Evolutionary conservation across 306 rosid genomes (phyloP).

Genomic region (Quercus ilex): DNA sequence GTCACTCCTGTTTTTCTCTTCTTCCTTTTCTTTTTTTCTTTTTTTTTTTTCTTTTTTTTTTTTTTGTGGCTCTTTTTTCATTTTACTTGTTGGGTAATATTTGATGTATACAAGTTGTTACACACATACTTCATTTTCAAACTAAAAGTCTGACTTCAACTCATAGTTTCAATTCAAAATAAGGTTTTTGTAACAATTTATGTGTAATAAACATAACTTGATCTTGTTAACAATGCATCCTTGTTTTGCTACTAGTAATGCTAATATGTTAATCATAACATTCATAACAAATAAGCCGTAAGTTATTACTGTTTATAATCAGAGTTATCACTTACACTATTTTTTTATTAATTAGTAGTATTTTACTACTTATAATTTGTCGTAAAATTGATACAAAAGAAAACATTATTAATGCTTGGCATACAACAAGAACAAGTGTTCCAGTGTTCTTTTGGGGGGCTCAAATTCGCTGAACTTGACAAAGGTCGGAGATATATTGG

Average conservation of each 20-base stretch:
- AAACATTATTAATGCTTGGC: no score
- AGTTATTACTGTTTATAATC: no score
- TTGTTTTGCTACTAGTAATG: not conserved
- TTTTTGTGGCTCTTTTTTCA: not conserved
- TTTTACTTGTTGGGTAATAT: not conserved
- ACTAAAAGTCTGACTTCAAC: no score
- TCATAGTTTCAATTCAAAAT: no score
- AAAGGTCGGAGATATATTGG: not conserved
- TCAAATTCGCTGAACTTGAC: not conserved
- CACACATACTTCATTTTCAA: no score
- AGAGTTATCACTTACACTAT: rapidly evolving
- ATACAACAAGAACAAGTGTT: not conserved
- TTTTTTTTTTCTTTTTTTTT: not conserved
- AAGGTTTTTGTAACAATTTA: no score
- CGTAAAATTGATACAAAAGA: rapidly evolving
- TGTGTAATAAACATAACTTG: no score
- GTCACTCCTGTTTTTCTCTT: not conserved
- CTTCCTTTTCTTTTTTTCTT: not conserved
- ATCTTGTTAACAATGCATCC: conserved; percentile 15
- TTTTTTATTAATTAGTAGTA: no score
- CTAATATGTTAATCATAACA: no score
- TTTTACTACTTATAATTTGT: no score
- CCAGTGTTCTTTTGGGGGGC: not conserved
- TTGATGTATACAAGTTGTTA: no score
- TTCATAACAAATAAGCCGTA: no score